Evolutionary conservation across 2,329 filamentous ascomycete species (phyloP).

Genomic region (Orbilia ellipsospora): DNA sequence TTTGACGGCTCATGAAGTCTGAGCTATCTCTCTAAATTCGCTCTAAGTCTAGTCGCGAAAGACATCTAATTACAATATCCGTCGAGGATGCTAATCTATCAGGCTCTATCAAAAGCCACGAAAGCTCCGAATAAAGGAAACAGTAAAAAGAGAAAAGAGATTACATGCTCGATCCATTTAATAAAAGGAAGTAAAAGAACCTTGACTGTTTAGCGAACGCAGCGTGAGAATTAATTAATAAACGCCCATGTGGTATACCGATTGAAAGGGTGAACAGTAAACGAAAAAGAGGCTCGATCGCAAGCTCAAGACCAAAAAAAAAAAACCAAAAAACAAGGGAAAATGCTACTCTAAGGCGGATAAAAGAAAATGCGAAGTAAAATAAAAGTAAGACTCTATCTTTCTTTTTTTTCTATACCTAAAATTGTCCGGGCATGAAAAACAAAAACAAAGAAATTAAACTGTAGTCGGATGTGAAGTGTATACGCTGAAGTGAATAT

Average conservation of each 20-base stretch:
- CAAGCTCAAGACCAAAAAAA: background rate
- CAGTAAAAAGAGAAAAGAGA: slow-evolving; percentile 3
- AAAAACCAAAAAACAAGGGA: slow-evolving; percentile 10
- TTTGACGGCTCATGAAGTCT: slow-evolving; percentile 3
- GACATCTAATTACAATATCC: slow-evolving; percentile 49
- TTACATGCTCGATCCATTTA: slow-evolving; percentile 44
- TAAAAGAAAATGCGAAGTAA: background rate
- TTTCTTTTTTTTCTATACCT: slow-evolving; percentile 55
- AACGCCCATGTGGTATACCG: slow-evolving; percentile 53
- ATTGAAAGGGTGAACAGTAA: background rate
- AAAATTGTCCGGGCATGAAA: slow-evolving; percentile 30
- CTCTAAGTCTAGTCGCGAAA: slow-evolving; percentile 17
- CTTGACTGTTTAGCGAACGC: background rate
- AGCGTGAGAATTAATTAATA: slow-evolving; percentile 7
- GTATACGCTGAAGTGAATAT: slow-evolving; percentile 12
- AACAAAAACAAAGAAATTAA: slow-evolving; percentile 7
- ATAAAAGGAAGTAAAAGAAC: slow-evolving; percentile 21
- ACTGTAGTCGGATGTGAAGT: slow-evolving; percentile 1
- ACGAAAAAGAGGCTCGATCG: background rate
- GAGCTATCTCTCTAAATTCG: slow-evolving; percentile 25
- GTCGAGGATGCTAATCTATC: slow-evolving; percentile 4
- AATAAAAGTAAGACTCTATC: slow-evolving; percentile 35
- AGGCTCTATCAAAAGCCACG: background rate
- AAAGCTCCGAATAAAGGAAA: background rate
- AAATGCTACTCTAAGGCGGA: slow-evolving; percentile 47